Evolutionary conservation across 176 grass and related monocot species (phyloP).

Genomic region (Triticum monococcum): DNA sequence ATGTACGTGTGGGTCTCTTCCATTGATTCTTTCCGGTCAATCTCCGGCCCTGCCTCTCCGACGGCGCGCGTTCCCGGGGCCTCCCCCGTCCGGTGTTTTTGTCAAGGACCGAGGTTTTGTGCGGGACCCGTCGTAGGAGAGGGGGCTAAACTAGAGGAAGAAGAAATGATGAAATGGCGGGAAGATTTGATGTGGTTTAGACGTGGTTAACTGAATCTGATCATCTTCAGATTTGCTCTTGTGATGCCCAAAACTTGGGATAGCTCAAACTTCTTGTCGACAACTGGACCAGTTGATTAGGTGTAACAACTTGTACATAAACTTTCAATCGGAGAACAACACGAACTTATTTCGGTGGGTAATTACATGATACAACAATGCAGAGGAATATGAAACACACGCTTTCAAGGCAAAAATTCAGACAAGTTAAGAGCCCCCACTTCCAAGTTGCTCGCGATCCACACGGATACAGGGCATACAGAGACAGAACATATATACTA

Average conservation of each 20-base stretch:
- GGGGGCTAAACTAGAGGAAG: not conserved
- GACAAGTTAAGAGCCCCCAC: not conserved
- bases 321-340: not conserved
- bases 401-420: not conserved
- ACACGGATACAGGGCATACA: not conserved
- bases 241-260: not conserved
- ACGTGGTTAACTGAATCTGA: conserved; percentile 19
- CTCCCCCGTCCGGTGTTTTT: conserved; percentile 30
- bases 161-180: not conserved
- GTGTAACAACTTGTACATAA: not conserved
- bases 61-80: not conserved
- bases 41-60: not conserved
- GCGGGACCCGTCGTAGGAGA: not conserved
- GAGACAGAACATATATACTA: not conserved
- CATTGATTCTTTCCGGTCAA: not conserved
- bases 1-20: conserved; percentile 21
- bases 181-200: conserved; percentile 12
- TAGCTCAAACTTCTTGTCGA: not conserved
- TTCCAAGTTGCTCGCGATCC: not conserved
- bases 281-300: not conserved
- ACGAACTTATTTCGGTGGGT: not conserved
- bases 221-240: not conserved
- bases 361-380: not conserved
- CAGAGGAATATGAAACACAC: not conserved
- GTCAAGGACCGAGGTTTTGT: not conserved